These are phyloP conservation scores for Lasiodiplodia citricola DNA, from an alignment of 2,329 filamentous ascomycete species.

Conservation along the genomic window DNA sequence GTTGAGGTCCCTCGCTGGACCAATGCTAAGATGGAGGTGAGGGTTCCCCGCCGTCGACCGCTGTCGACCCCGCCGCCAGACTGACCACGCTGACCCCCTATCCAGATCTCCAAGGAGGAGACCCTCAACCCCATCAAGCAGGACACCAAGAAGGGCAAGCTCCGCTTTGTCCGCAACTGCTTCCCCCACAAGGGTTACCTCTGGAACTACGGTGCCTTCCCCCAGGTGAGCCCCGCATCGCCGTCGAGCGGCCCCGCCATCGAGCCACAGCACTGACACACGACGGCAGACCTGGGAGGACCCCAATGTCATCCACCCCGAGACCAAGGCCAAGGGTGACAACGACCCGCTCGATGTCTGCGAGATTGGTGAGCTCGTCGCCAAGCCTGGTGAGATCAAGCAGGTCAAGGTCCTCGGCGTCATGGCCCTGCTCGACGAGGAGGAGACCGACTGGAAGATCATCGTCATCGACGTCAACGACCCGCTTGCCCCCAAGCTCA, in stretches of 20 bases:
- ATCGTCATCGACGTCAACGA: slow-evolving; percentile 99
- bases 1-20: slow-evolving; percentile 99
- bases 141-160: slow-evolving; percentile 99
- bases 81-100: slow-evolving; percentile 25
- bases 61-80: slow-evolving; percentile 27
- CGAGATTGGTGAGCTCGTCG: slow-evolving; percentile 98
- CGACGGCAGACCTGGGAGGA: slow-evolving; percentile 93
- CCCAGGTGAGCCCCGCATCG: slow-evolving; percentile 69
- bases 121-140: slow-evolving; percentile 99
- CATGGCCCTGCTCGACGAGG: slow-evolving; percentile 98
- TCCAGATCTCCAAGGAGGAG: slow-evolving; percentile 97
- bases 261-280: slow-evolving; percentile 31
- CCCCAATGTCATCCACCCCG: slow-evolving; percentile 91
- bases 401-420: slow-evolving; percentile 99
- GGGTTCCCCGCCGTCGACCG: slow-evolving; percentile 41
- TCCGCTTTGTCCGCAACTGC: slow-evolving; percentile 99
- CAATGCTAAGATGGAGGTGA: slow-evolving; percentile 98
- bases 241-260: slow-evolving; percentile 25
- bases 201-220: slow-evolving; percentile 99
- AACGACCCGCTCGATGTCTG: slow-evolving; percentile 99
- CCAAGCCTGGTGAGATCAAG: slow-evolving; percentile 95
- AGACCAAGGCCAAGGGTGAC: slow-evolving; percentile 99
- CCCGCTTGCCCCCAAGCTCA: slow-evolving; percentile 92
- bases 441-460: slow-evolving; percentile 99
- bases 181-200: slow-evolving; percentile 99